Conservation (phyloP, 495 filamentous ascomycete species). For the Penicillium fimorum region DNA sequence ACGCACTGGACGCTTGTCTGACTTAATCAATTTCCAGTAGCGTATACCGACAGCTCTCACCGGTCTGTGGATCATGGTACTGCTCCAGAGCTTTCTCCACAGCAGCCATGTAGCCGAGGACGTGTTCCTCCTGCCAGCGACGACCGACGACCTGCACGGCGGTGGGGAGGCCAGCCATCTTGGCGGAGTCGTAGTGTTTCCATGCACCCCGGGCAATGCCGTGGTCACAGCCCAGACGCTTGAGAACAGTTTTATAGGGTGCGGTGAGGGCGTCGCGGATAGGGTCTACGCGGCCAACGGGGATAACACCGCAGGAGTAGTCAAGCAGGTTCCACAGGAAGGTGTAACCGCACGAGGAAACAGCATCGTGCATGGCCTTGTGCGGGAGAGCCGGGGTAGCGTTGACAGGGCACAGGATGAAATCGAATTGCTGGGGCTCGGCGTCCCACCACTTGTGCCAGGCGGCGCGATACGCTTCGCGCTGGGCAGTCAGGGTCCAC, state of each 20-base stretch:
- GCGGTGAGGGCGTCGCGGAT: constrained; percentile 62
- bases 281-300: constrained; percentile 80
- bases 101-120: constrained; percentile 77
- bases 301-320: constrained; percentile 81
- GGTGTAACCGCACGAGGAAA: constrained; percentile 89
- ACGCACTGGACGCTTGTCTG: not conserved
- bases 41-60: constrained; percentile 57
- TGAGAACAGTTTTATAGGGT: constrained; percentile 49
- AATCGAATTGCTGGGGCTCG: constrained; percentile 63
- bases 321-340: constrained; percentile 96
- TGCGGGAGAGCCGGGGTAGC: constrained; percentile 89
- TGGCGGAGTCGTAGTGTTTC: constrained; percentile 77
- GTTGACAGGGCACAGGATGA: constrained; percentile 82
- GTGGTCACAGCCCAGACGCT: constrained; percentile 54
- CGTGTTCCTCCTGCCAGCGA: constrained; percentile 88
- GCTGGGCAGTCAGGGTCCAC: constrained; percentile 74
- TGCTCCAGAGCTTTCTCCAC: constrained; percentile 71
- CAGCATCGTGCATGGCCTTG: constrained; percentile 80
- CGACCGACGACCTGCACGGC: constrained; percentile 83
- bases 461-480: constrained; percentile 71
- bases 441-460: constrained; percentile 86
- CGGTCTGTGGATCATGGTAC: constrained; percentile 33
- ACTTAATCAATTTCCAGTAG: constrained; percentile 58
- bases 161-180: constrained; percentile 86
- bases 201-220: constrained; percentile 81